Percentiles rank a stretch among this genome's conserved stretches.
Conservation (phyloP, 352 stramenopile species). For the Pythium plurisporium region DNA sequence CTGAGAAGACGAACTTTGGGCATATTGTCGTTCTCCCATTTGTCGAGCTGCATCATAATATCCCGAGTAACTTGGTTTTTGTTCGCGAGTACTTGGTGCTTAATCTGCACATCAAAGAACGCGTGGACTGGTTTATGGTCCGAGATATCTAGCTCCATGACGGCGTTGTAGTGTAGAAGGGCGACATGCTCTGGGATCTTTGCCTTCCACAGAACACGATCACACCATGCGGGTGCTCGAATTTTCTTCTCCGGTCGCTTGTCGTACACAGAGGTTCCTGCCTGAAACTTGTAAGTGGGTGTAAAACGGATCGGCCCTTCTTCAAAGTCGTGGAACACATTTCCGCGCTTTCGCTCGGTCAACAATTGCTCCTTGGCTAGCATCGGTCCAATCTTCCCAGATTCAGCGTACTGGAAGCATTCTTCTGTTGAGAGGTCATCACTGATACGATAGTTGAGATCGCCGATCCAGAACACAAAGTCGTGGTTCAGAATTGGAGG, state of each 20-base stretch:
- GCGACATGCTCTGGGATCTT: constrained; percentile 47
- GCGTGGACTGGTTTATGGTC: constrained; percentile 99
- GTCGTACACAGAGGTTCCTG: constrained; percentile 95
- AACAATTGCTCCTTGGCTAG: constrained; percentile 58
- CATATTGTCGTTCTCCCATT: constrained; percentile 95
- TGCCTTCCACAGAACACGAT: constrained; percentile 82
- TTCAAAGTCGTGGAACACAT: constrained; percentile 86
- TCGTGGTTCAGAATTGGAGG: constrained; percentile 95
- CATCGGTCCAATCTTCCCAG: constrained; percentile 33
- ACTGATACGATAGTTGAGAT: constrained; percentile 90
- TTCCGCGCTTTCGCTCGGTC: constrained; percentile 60
- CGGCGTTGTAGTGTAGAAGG: constrained; percentile 84
- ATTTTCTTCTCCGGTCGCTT: constrained; percentile 98
- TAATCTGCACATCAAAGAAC: constrained; percentile 88
- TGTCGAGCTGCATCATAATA: constrained; percentile 93
- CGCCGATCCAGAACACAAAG: constrained; percentile 97
- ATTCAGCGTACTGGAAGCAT: constrained; percentile 59
- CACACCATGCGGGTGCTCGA: constrained; percentile 96
- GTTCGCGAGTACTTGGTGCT: constrained; percentile 90
- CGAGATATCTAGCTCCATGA: constrained; percentile 90
- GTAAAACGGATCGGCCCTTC: constrained; percentile 90
- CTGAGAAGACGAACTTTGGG: constrained; percentile 88
- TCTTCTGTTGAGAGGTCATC: constrained; percentile 73
- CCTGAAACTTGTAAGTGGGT: constrained; percentile 98
- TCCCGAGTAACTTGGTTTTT: constrained; percentile 90